Percentiles rank a stretch among this genome's conserved stretches.
phyloP scores from a whole-genome alignment of 192 early-diverging fungal species.

The Backusella macrospora region DNA sequence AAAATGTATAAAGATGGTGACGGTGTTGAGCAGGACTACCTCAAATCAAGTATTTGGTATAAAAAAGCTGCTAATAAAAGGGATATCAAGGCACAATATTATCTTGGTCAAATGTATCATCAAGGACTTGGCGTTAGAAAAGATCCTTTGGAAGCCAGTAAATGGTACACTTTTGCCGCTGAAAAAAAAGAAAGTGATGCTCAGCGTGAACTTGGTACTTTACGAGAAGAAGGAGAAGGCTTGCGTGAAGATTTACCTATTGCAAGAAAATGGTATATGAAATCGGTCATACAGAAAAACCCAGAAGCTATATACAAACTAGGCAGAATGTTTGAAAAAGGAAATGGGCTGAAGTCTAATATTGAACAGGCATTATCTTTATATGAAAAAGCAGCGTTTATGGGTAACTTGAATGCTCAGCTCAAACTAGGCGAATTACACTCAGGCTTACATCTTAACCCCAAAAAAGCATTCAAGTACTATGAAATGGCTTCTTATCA shows the following conservation, averaged over 20 bases:
- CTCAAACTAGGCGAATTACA: neutral
- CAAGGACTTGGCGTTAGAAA: conserved; percentile 18
- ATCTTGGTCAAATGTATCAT: conserved; percentile 11
- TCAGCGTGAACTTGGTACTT: neutral
- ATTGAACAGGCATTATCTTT: neutral
- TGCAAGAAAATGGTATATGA: neutral
- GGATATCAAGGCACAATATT: conserved; percentile 28
- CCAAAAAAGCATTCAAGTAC: conserved; percentile 27
- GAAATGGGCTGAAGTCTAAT: neutral
- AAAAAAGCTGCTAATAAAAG: conserved; percentile 30
- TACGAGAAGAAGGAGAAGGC: neutral
- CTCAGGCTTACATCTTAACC: conserved; percentile 18
- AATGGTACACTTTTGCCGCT: neutral
- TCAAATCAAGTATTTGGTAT: conserved; percentile 37
- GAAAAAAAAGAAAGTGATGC: neutral
- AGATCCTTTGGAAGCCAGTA: conserved; percentile 6
- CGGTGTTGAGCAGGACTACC: neutral
- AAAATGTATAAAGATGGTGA: no score
- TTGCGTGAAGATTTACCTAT: neutral
- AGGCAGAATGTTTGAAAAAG: neutral
- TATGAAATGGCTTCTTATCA: conserved; percentile 23
- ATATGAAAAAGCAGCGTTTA: neutral
- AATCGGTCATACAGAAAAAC: neutral
- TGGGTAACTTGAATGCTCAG: neutral
- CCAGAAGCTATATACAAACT: neutral